These are phyloP conservation scores for Triticum urartu DNA, from an alignment of 176 grass and related monocot genomes.

Conservation along the genomic window DNA sequence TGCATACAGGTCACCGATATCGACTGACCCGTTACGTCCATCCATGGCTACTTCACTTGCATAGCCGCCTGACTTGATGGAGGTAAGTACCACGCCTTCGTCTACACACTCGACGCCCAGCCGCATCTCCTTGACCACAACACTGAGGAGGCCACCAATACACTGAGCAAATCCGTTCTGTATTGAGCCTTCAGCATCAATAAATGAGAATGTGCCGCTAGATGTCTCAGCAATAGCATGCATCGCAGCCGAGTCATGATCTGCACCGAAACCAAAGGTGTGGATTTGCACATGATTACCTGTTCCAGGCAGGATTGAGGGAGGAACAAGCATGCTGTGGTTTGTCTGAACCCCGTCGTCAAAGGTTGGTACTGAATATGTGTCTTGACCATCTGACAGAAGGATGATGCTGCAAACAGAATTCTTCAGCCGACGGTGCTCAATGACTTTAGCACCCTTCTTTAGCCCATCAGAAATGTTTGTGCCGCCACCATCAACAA, in stretches of 20 bases:
- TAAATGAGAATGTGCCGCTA: slow-evolving; percentile 84
- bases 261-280: slow-evolving; percentile 77
- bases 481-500: slow-evolving; percentile 68
- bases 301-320: slow-evolving; percentile 55
- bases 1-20: slow-evolving; percentile 82
- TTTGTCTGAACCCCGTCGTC: slow-evolving; percentile 10
- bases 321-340: slow-evolving; percentile 56
- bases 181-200: slow-evolving; percentile 65
- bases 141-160: slow-evolving; percentile 88
- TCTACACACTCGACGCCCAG: slow-evolving; percentile 54
- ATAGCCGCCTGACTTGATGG: slow-evolving; percentile 84
- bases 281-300: slow-evolving; percentile 62
- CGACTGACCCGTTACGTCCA: slow-evolving; percentile 52
- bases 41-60: slow-evolving; percentile 38
- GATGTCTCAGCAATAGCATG: slow-evolving; percentile 67
- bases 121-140: slow-evolving; percentile 64
- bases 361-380: slow-evolving; percentile 36
- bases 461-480: slow-evolving; percentile 87
- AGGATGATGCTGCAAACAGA: slow-evolving; percentile 84
- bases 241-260: slow-evolving; percentile 84
- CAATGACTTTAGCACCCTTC: slow-evolving; percentile 69
- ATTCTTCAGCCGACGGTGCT: slow-evolving; percentile 66
- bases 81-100: slow-evolving; percentile 46
- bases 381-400: slow-evolving; percentile 92
- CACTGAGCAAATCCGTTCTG: slow-evolving; percentile 94